Evolutionary conservation across 2,329 filamentous ascomycete species (phyloP), one percentile per base, ranked within the genome.

Genomic region (Cladosporium austrohemisphaericum): DNA sequence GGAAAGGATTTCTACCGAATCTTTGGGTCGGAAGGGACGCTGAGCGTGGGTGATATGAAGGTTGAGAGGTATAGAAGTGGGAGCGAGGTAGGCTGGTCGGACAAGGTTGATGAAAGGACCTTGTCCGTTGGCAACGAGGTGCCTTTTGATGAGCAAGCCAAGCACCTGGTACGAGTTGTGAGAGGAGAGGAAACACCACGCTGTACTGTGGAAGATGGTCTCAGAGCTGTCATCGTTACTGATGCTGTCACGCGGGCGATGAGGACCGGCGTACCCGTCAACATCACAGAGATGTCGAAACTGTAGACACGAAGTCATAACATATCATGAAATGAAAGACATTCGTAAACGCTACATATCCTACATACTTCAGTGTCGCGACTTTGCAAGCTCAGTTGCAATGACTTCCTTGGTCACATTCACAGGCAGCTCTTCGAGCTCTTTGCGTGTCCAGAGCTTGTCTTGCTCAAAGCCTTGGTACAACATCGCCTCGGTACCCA

Each of bases 401-500:
- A 77, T 74, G 9, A 79, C 69, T 43, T 72, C 70, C 64, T 83
- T 82, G 6, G 84, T 80, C 57, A 76, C 70, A 26, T 76, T 67
- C 1, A 86, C 75, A 1, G 83, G 82, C 53, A 86, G 67, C 26
- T 85, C 74, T 10, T 74, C 70, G 1, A 83, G 64, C 23, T 76
- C 65, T 58, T 71, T 75, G 0, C 84, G 84, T 0, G 84, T 86
- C 85, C 86, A 89, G 50, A 67, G 69, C 29, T 63, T 64, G 51
- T 72, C 69, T 55, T 71, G 86, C 66, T 87, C 86, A 14, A 90
- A 65, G 0, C 86, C 86, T 23, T 50, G 47, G 33, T 50, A 50
- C 5, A 50, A 31, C 73, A 90, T 71, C 0, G 86, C 84, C 70
- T 90, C 86, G 0, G 85, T 88, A 0, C 86, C 86, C 5, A 88